phyloP scores from a whole-genome alignment of 2,329 filamentous ascomycete genomes.

The Simplicillium sp. region DNA sequence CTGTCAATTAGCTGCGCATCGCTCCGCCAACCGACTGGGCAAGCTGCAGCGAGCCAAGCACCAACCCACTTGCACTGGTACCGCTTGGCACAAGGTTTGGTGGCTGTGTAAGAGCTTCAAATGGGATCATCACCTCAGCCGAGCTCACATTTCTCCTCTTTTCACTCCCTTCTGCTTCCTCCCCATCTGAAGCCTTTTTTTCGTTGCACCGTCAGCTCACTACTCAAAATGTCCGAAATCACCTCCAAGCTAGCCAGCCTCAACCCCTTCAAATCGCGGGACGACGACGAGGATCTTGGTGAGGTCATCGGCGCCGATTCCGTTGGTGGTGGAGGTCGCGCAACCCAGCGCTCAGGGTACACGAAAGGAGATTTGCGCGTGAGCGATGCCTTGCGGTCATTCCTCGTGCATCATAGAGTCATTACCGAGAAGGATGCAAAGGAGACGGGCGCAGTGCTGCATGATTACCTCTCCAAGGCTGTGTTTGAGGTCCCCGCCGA shows the following conservation, averaged over 20 bases:
- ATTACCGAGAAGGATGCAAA: slow-evolving; percentile 38
- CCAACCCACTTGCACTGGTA: no score
- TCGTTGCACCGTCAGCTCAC: neutral
- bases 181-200: neutral
- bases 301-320: slow-evolving; percentile 39
- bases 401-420: slow-evolving; percentile 42
- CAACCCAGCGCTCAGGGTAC: slow-evolving; percentile 32
- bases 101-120: no score
- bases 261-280: slow-evolving; percentile 10
- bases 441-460: slow-evolving; percentile 21
- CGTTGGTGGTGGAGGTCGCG: slow-evolving; percentile 52
- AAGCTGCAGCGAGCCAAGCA: no score
- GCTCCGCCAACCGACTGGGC: no score
- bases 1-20: no score
- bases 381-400: slow-evolving; percentile 46
- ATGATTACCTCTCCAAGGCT: slow-evolving; percentile 42
- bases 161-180: no score
- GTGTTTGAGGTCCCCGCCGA: slow-evolving; percentile 47
- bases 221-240: slow-evolving; percentile 9
- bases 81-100: no score
- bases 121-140: no score
- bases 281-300: slow-evolving; percentile 42
- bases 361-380: slow-evolving; percentile 47
- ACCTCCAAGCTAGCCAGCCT: slow-evolving; percentile 7
- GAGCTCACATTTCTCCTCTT: no score